Conservation (phyloP, 345 rosid species). For the Ricinus communis region DNA sequence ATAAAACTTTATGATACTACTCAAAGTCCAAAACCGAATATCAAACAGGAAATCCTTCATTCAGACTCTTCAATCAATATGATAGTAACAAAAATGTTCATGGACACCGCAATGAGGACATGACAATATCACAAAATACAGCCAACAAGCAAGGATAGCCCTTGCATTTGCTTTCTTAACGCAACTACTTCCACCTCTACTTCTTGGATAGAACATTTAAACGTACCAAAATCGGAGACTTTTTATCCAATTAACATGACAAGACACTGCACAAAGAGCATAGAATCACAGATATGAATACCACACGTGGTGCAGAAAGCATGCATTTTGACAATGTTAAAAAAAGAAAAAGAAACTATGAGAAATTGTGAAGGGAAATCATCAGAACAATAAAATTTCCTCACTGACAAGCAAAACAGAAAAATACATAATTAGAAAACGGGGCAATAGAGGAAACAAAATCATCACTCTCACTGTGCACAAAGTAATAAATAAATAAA, state of each 20-base stretch:
- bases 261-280: not conserved
- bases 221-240: no score
- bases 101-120: not conserved
- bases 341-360: no score
- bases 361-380: not conserved
- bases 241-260: no score
- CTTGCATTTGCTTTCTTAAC: no score
- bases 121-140: not conserved
- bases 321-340: not conserved
- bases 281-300: not conserved
- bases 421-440: no score
- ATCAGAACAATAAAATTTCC: not conserved
- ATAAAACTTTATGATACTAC: constrained; percentile 1
- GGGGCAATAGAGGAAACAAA: no score
- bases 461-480: no score
- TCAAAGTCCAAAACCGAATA: not conserved
- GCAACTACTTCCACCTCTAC: not conserved
- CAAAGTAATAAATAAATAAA: no score
- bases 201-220: not conserved
- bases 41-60: not conserved
- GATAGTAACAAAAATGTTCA: not conserved
- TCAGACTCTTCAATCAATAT: not conserved
- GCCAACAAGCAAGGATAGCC: no score
- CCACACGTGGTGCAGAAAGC: not conserved
- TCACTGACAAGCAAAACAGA: not conserved